A percentile compares a stretch with the other conserved stretches of the same genome.
Conservation (phyloP, 2,329 filamentous ascomycete species). For the Pseudofabraea citricarpa region DNA sequence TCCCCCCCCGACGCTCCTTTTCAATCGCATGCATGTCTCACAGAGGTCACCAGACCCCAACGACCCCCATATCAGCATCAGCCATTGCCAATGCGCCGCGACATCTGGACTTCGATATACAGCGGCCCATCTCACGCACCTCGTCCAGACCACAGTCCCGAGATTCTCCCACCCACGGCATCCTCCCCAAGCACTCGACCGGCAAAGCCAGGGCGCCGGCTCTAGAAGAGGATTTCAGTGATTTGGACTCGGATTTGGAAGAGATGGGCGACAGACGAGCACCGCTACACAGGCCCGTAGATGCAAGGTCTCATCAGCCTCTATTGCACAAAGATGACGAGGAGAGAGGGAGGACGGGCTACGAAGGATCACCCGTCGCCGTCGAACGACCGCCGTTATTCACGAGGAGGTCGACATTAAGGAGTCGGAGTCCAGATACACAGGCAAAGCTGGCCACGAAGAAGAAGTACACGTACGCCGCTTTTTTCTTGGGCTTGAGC, state of each 20-base stretch:
- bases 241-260: conserved; percentile 21
- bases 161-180: conserved; percentile 10
- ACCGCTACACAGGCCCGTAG: conserved; percentile 29
- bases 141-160: conserved; percentile 13
- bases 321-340: conserved; percentile 24
- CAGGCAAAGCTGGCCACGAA: conserved; percentile 61
- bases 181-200: conserved; percentile 8
- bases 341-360: conserved; percentile 26
- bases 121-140: conserved; percentile 16
- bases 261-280: conserved; percentile 34
- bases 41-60: conserved; percentile 15
- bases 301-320: conserved; percentile 33
- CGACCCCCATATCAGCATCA: too few relatives aligned
- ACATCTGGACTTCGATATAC: conserved; percentile 7
- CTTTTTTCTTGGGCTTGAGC: conserved; percentile 75
- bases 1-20: neutral
- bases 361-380: conserved; percentile 19
- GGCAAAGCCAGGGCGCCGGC: conserved; percentile 2
- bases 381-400: conserved; percentile 30
- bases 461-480: conserved; percentile 83
- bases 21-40: conserved; percentile 25
- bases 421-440: conserved; percentile 69
- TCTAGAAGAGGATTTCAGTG: conserved; percentile 15
- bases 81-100: conserved; percentile 11
- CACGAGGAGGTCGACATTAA: conserved; percentile 62